These are phyloP conservation scores for Fraxinus floribunda DNA, from an alignment of 305 asterid species.

Conservation along the genomic window DNA sequence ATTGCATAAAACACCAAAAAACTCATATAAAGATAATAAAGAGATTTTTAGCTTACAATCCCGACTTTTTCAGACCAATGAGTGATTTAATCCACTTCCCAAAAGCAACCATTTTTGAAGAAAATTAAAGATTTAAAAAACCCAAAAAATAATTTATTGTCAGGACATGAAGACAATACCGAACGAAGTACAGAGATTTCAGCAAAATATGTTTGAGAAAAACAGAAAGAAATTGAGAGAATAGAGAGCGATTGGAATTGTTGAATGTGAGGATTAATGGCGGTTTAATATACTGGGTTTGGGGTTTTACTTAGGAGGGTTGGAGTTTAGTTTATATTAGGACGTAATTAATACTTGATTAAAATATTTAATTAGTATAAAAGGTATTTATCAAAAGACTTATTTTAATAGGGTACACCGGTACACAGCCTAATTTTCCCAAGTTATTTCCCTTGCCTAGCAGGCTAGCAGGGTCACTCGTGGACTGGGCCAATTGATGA, in stretches of 20 bases:
- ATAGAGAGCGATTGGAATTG: constrained; percentile 20
- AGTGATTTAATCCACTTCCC: constrained; percentile 89
- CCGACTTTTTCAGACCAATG: constrained; percentile 51
- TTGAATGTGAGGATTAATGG: not conserved
- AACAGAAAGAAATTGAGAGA: not conserved
- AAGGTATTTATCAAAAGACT: too few relatives aligned
- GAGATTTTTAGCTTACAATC: constrained; percentile 37
- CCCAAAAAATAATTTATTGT: not conserved
- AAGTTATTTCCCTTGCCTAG: not conserved
- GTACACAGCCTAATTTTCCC: too few relatives aligned
- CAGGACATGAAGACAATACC: constrained; percentile 27
- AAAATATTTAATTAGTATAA: too few relatives aligned
- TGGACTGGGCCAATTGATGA: not conserved
- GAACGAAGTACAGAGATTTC: constrained; percentile 21
- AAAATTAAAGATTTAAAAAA: not conserved
- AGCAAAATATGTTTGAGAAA: constrained; percentile 4
- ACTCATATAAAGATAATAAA: not conserved
- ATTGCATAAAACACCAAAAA: not conserved
- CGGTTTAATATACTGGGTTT: too few relatives aligned
- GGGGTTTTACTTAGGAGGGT: too few relatives aligned
- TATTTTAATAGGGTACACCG: too few relatives aligned
- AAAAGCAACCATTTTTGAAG: constrained; percentile 66
- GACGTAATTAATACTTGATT: too few relatives aligned
- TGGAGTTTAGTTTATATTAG: too few relatives aligned
- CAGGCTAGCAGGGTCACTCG: not conserved